Evolutionary conservation across 768 basidiomycete species (phyloP).

Genomic region (Leccinum boreale): DNA sequence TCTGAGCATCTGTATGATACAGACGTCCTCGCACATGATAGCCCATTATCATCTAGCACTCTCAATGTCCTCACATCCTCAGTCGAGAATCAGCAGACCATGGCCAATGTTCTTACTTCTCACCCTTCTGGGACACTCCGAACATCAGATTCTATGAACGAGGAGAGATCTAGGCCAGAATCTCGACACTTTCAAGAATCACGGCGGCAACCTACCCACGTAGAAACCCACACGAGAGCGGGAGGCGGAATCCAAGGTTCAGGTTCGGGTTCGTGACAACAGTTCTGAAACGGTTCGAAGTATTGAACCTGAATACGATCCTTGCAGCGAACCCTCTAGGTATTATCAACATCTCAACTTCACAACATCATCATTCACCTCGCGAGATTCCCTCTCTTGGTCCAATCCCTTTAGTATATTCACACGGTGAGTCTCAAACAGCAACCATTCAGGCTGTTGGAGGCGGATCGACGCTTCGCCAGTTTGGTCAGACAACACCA

Average conservation of each 20-base stretch:
- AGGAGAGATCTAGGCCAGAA: conserved; percentile 1
- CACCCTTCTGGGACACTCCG: conserved; percentile 5
- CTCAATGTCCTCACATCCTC: neutral
- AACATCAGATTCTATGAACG: neutral
- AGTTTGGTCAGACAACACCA: neutral
- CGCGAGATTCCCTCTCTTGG: neutral
- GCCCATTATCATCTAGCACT: neutral
- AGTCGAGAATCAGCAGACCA: neutral
- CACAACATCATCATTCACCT: neutral
- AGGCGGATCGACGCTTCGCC: neutral
- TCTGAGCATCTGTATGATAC: neutral
- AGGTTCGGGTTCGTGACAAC: conserved; percentile 7
- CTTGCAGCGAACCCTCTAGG: neutral
- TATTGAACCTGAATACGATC: conserved; percentile 1
- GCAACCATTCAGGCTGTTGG: neutral
- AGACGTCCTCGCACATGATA: conserved; percentile 4
- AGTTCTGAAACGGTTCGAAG: neutral
- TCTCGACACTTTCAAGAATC: conserved; percentile 2
- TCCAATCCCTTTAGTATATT: conserved; percentile 2
- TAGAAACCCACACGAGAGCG: neutral
- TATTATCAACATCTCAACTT: neutral
- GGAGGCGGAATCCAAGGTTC: conserved; percentile 16
- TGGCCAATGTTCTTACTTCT: neutral
- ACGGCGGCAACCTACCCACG: conserved; percentile 6
- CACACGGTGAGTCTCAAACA: conserved; percentile 1